Conservation (phyloP, 75 land plant genomes). For the Sequoia sempervirens region DNA sequence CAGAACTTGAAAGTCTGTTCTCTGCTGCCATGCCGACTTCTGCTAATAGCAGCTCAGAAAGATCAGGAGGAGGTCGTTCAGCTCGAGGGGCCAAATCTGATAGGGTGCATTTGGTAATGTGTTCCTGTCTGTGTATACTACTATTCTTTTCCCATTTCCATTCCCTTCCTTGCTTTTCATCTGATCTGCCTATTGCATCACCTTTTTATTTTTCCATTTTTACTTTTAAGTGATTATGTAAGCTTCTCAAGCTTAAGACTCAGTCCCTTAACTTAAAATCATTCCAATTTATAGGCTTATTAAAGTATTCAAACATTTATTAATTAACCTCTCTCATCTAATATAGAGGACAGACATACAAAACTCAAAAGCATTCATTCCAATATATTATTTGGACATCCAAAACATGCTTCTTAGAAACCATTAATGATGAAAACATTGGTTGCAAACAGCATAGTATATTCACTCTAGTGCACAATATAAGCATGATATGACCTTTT, state of each 20-base stretch:
- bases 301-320: background rate
- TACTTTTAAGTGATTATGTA: background rate
- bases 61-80: conserved; percentile 49
- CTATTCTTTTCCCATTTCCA: background rate
- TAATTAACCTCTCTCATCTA: background rate
- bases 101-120: conserved; percentile 64
- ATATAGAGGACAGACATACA: background rate
- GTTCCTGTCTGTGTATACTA: background rate
- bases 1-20: conserved; percentile 75
- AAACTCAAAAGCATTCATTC: background rate
- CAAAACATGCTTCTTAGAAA: background rate
- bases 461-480: background rate
- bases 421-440: background rate
- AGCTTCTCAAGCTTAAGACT: background rate
- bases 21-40: conserved; percentile 53
- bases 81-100: conserved; percentile 65
- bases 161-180: background rate
- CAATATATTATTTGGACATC: background rate
- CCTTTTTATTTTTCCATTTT: background rate
- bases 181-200: background rate
- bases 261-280: background rate
- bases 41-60: conserved; percentile 27
- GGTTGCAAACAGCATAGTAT: background rate
- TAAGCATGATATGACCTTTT: background rate
- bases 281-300: background rate